Conservation (phyloP, 1,284 basidiomycete species). For the Anthracocystis walkeri region DNA sequence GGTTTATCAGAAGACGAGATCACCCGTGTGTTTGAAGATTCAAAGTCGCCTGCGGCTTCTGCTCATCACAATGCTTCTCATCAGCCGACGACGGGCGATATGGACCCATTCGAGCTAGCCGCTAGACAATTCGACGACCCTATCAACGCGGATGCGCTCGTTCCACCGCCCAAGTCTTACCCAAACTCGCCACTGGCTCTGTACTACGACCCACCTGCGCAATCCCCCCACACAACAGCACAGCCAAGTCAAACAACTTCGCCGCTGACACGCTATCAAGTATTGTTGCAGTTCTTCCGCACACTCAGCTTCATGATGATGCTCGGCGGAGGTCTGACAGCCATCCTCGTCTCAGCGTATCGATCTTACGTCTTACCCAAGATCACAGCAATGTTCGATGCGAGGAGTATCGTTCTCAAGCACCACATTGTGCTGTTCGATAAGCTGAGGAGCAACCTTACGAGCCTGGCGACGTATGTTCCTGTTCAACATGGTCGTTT, state of each 20-base stretch:
- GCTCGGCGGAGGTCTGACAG: slow-evolving; percentile 61
- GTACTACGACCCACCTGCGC: slow-evolving; percentile 50
- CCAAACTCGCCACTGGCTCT: slow-evolving; percentile 63
- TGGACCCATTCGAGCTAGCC: slow-evolving; percentile 52
- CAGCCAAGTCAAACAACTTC: slow-evolving; percentile 16
- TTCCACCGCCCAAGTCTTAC: slow-evolving; percentile 53
- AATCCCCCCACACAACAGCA: neutral
- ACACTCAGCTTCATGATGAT: slow-evolving; percentile 59
- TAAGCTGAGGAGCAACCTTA: slow-evolving; percentile 37
- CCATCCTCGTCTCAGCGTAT: slow-evolving; percentile 55
- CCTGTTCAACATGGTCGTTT: slow-evolving; percentile 24
- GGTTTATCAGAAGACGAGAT: slow-evolving; percentile 62
- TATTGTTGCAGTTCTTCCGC: slow-evolving; percentile 63
- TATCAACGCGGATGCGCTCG: slow-evolving; percentile 32
- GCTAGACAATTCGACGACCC: slow-evolving; percentile 59
- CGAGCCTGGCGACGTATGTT: slow-evolving; percentile 31
- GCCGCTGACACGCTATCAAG: slow-evolving; percentile 57
- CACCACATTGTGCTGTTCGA: slow-evolving; percentile 56
- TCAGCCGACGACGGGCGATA: slow-evolving; percentile 5
- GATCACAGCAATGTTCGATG: slow-evolving; percentile 57
- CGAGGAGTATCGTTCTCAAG: slow-evolving; percentile 52
- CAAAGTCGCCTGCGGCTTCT: slow-evolving; percentile 48
- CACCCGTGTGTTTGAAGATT: slow-evolving; percentile 52
- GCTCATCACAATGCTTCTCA: slow-evolving; percentile 5
- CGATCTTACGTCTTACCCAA: slow-evolving; percentile 60